A percentile compares a stretch with the other conserved stretches of the same genome.
Evolutionary conservation across 2,329 filamentous ascomycete genomes (phyloP).

Genomic region (Cytospora schulzeri): DNA sequence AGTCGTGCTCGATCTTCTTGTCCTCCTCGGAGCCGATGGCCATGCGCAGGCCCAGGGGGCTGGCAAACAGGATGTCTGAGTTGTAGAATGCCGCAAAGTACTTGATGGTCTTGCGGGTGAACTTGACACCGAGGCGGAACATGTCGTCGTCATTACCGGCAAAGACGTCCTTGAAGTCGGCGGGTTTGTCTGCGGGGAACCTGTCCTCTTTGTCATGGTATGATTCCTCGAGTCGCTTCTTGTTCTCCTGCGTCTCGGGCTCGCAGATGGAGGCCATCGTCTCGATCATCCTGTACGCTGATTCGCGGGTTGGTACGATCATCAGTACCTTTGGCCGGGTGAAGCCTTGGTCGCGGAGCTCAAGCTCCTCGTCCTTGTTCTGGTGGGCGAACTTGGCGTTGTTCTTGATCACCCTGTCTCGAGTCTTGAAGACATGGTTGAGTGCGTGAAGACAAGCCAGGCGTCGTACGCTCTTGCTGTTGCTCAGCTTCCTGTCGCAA

Average conservation of each 20-base stretch:
- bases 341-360: conserved; percentile 91
- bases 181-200: conserved; percentile 73
- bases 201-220: conserved; percentile 72
- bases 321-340: conserved; percentile 92
- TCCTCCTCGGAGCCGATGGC: conserved; percentile 78
- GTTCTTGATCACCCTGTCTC: conserved; percentile 90
- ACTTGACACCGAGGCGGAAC: conserved; percentile 94
- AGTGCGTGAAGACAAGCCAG: conserved; percentile 80
- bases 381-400: conserved; percentile 76
- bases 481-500: conserved; percentile 69
- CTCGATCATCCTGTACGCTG: conserved; percentile 77
- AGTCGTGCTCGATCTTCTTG: conserved; percentile 76
- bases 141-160: conserved; percentile 96
- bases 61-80: conserved; percentile 92
- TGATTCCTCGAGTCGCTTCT: conserved; percentile 84
- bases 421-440: conserved; percentile 93
- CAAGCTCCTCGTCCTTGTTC: conserved; percentile 64
- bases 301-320: conserved; percentile 83
- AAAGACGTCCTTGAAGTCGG: conserved; percentile 87
- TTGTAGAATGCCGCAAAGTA: conserved; percentile 95
- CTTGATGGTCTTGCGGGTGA: conserved; percentile 93
- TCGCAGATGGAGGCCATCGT: conserved; percentile 74
- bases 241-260: conserved; percentile 92
- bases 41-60: conserved; percentile 85
- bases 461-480: conserved; percentile 69